Conservation (phyloP, 257 asterid genomes). For the Schizonepeta tenuifolia region DNA sequence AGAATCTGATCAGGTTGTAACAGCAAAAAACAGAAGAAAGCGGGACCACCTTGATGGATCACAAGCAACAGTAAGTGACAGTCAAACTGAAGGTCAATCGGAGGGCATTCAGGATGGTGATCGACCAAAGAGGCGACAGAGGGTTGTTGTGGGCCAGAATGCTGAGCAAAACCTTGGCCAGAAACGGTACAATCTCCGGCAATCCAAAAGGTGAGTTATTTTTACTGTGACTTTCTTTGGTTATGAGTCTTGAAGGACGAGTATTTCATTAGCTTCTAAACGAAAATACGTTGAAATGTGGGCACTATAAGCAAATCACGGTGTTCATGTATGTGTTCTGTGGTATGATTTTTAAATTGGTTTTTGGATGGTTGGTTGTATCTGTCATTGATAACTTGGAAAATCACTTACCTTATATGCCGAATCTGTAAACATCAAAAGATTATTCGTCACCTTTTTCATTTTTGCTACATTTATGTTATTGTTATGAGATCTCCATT, state of each 20-base stretch:
- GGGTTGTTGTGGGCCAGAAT: conserved; percentile 37
- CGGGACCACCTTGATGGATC: conserved; percentile 52
- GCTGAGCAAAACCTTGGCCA: conserved; percentile 55
- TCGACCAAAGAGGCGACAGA: conserved; percentile 75
- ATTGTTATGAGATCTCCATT: conserved; percentile 6
- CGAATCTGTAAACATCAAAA: conserved; percentile 1
- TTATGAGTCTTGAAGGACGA: conserved; percentile 3
- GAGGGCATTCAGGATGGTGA: conserved; percentile 62
- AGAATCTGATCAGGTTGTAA: conserved; percentile 56
- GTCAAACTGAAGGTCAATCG: conserved; percentile 67
- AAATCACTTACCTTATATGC: not conserved
- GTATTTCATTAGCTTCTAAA: not conserved
- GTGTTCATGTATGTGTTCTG: not conserved
- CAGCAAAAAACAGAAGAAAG: conserved; percentile 59
- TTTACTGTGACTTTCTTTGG: conserved; percentile 13
- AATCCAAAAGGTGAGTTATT: conserved; percentile 58
- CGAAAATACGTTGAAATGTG: not conserved
- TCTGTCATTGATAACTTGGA: conserved; percentile 8
- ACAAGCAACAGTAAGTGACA: conserved; percentile 64
- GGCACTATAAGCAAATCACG: not conserved
- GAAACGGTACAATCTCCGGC: conserved; percentile 90
- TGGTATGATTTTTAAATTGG: not conserved
- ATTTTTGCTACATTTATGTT: conserved; percentile 8
- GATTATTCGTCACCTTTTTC: conserved; percentile 8
- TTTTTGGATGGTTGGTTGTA: not conserved